Base-by-base conservation (phyloP, 208 protist genomes). In the Leishmania aethiopica region DNA sequence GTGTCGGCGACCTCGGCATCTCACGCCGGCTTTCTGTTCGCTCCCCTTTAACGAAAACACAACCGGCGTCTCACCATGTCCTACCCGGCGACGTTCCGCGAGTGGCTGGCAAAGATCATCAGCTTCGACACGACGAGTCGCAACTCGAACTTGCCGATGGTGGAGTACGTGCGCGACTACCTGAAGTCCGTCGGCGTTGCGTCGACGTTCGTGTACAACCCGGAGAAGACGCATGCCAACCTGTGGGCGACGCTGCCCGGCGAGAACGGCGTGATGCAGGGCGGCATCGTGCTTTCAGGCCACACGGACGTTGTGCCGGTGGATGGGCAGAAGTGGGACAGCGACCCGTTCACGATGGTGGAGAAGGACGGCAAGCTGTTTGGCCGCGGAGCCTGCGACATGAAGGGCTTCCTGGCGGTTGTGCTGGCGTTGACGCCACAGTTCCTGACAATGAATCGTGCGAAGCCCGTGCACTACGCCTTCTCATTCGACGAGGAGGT, bases 241-340 rank as follows among this genome's bases (percentile, higher is more conserved):
- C 83, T 95, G 74, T 90, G 79, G 86, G 91, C 88, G 28, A 93
- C 89, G 59, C 82, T 95, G n/a, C 86, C 91, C 0, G 91, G 84
- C 11, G 75, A 81, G 28, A 82, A 84, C 69, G 89, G 89, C 75
- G 81, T 78, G 71, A 89, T 80, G 62, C 83, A 89, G 15, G 91
- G 91, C 71, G 89, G 91, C 78, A 86, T 95, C 53, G 88, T 93
- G 55, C 79, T 95, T 49, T 92, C 85, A 25, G 91, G 88, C 13
- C 90, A 93, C 82, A 93, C 83, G 15, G 89, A 95, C 72, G 89
- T 93, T 73, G 91, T 93, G 74, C 89, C 91, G 51, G 89, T 92
- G 72, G 87, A 86, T 64, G 91, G 88, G 37, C 91, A 95, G 82
- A 82, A 84, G 85, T 93, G 91, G 87, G 83, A 89, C 75, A 90